Percentiles rank a stretch among this genome's conserved stretches.
phyloP scores from a whole-genome alignment of 805 yeast genomes.

The Candida vartiovaarae region DNA sequence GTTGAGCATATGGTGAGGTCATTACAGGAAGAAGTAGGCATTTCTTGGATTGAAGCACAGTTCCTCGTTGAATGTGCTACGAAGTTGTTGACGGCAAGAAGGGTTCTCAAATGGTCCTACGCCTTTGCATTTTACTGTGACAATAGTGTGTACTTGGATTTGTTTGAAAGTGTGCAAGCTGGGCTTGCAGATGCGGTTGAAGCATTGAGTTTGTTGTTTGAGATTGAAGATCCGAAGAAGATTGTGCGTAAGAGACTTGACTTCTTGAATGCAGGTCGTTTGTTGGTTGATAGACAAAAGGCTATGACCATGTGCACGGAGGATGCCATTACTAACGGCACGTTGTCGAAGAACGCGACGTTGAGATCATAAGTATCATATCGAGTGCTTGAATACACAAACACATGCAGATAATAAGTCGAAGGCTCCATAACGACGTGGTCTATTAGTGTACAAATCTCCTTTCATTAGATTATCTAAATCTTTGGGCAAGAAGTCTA shows the following conservation, averaged over 20 bases:
- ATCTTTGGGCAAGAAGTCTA: conserved; percentile 71
- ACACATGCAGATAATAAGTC: neutral
- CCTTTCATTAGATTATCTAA: conserved; percentile 42
- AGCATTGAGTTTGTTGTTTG: conserved; percentile 54
- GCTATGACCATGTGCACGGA: conserved; percentile 27
- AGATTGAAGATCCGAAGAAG: conserved; percentile 29
- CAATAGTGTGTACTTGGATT: conserved; percentile 43
- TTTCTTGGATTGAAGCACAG: conserved; percentile 85
- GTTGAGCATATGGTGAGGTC: conserved; percentile 58
- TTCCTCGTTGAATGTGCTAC: conserved; percentile 70
- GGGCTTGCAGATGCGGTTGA: conserved; percentile 62
- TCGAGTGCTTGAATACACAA: neutral
- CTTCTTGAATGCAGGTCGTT: conserved; percentile 30
- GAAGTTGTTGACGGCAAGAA: conserved; percentile 59
- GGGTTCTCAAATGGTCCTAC: conserved; percentile 85
- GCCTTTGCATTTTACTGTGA: conserved; percentile 67
- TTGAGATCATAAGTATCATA: neutral
- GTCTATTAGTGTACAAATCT: too few species aligned
- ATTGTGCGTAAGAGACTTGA: conserved; percentile 30
- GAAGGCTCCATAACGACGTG: too few species aligned
- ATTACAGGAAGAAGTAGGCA: conserved; percentile 56
- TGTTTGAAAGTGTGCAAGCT: conserved; percentile 68
- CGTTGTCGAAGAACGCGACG: neutral
- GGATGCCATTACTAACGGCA: conserved; percentile 7
- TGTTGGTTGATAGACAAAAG: conserved; percentile 28